A percentile compares a stretch with the other conserved stretches of the same genome.
Conservation (phyloP, 495 filamentous ascomycete genomes). For the Hapsidospora chrysogenum region DNA sequence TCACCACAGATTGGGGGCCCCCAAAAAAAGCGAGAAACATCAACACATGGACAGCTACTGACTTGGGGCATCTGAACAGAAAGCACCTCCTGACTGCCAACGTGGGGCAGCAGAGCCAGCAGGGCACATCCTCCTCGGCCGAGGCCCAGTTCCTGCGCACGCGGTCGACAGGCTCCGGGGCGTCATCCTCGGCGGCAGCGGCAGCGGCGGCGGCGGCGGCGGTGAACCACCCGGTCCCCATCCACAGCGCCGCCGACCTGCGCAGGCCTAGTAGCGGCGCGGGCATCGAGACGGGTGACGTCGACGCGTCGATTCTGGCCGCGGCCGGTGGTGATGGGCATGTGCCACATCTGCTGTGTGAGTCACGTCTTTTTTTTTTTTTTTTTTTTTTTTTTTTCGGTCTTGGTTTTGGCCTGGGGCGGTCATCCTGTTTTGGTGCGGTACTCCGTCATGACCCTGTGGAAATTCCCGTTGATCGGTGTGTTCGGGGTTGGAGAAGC, state of each 20-base stretch:
- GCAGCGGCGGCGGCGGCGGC: slow-evolving; percentile 15
- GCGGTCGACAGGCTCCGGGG: too few species aligned
- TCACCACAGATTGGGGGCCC: too few species aligned
- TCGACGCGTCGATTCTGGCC: slow-evolving; percentile 12
- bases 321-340: slow-evolving; percentile 19
- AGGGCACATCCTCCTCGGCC: slow-evolving; percentile 18
- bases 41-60: too few species aligned
- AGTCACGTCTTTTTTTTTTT: slow-evolving; percentile 10
- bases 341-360: slow-evolving; percentile 45
- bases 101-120: slow-evolving; percentile 4
- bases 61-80: slow-evolving; percentile 8
- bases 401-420: too few species aligned
- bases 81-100: slow-evolving; percentile 18
- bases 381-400: too few species aligned
- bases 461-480: too few species aligned
- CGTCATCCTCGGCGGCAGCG: too few species aligned
- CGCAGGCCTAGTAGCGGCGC: slow-evolving; percentile 13
- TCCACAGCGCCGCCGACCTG: slow-evolving; percentile 9
- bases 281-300: slow-evolving; percentile 12
- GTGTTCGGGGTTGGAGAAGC: too few species aligned
- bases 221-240: slow-evolving; percentile 15
- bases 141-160: too few species aligned
- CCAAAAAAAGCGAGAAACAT: too few species aligned
- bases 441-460: too few species aligned
- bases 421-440: too few species aligned